Base-by-base conservation (phyloP, 257 asterid genomes). In the Hygrophila difformis region DNA sequence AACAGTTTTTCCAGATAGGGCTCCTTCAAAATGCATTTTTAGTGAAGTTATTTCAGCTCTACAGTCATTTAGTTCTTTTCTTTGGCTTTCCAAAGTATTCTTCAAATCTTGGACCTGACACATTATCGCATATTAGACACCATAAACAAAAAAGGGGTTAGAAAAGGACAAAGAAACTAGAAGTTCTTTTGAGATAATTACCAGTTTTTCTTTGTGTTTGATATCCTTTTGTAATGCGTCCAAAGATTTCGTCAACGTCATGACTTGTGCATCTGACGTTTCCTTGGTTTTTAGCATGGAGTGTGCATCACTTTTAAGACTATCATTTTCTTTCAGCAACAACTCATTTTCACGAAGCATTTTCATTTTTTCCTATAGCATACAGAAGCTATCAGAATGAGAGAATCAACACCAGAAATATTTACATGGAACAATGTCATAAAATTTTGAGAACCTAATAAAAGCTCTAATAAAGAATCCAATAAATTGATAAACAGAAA, bases 31-130 rank as follows among this genome's bases (percentile, higher is more conserved):
- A 42, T 72, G 77, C 95, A 78, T 78, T 68, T 91, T 87, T 49
- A 91, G 76, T 35, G 93, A 72, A 59, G 98, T 91, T 74, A 91
- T 78, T 79, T 91, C 98, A 61, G 93, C 95, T 71, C 96, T 76
- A 57, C 93, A 82, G 46, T 74, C 94, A 78, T 91, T 87, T 61
- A 91, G 65, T 63, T 80, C 93, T 66, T 74, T 77, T 47, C 75
- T 70, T 72, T 74, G 87, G 64, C 74, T 71, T 59, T 78, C 88
- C 59, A 80, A 28, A 55, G 79, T 70, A 66, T 68, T 81, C 78
- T 82, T 91, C 77, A 83, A 63, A 61, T 64, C 76, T 63, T 79
- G 96, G 60, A 82, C 82, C 98, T 86, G 76, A 62, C 24, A 54
- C 34, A 63, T 53, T 43, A 23, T 29, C 49, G 15, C 37, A 5